Conservation (phyloP, 2,329 filamentous ascomycete species). For the Colletotrichum salicis region DNA sequence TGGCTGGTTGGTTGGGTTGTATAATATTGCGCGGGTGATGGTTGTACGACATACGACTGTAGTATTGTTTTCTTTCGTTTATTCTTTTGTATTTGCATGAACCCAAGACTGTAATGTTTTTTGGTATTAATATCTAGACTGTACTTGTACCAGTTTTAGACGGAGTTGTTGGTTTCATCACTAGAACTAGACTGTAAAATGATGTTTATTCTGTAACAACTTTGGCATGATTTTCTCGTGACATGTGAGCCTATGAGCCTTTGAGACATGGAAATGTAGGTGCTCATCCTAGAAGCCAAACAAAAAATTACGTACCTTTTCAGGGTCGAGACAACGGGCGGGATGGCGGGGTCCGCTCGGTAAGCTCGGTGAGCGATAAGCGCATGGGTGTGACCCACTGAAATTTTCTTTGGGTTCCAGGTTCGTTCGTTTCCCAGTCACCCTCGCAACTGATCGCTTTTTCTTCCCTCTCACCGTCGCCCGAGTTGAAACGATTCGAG, state of each 20-base stretch:
- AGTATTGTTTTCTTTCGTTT: neutral
- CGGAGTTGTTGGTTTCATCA: neutral
- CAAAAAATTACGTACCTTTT: neutral
- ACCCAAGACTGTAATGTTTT: neutral
- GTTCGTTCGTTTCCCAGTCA: neutral
- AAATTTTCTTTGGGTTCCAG: constrained; percentile 2
- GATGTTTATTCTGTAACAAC: neutral
- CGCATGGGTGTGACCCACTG: neutral
- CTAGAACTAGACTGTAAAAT: neutral
- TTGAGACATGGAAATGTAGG: neutral
- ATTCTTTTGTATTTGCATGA: neutral
- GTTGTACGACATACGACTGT: neutral
- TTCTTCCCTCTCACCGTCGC: neutral
- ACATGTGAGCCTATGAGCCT: neutral
- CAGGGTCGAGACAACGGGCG: constrained; percentile 5
- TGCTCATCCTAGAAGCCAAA: neutral
- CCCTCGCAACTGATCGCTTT: neutral
- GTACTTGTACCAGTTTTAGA: neutral
- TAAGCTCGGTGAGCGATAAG: constrained; percentile 15
- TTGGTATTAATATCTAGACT: neutral
- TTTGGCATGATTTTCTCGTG: neutral
- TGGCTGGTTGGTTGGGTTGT: neutral
- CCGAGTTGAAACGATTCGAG: constrained; percentile 6
- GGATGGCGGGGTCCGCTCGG: constrained; percentile 38
- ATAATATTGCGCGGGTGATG: neutral